Conservation (phyloP, 768 basidiomycete species). For the Suillus hirtellus region DNA sequence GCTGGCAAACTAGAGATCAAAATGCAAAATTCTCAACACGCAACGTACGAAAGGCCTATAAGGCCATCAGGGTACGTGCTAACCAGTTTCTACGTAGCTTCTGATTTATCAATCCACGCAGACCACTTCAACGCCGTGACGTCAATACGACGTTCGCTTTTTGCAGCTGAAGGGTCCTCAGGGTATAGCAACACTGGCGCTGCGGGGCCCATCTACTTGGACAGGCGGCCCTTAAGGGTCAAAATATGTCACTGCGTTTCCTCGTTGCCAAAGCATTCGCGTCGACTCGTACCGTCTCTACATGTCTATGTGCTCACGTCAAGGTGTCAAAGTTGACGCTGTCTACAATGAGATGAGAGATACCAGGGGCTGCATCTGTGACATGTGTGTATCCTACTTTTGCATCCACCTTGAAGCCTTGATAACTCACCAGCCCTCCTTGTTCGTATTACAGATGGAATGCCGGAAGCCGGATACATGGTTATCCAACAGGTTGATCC, state of each 20-base stretch:
- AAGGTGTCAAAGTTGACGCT: neutral
- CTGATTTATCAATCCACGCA: neutral
- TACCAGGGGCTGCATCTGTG: neutral
- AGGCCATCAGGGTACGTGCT: neutral
- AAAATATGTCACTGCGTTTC: neutral
- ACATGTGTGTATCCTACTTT: neutral
- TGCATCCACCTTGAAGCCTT: neutral
- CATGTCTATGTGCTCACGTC: slow-evolving; percentile 1
- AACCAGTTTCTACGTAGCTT: neutral
- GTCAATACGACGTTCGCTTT: neutral
- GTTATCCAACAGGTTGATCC: no score
- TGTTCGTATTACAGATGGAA: neutral
- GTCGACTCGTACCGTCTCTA: neutral
- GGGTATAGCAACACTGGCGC: neutral
- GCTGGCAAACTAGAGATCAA: neutral
- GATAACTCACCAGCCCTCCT: neutral
- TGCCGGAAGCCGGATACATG: neutral
- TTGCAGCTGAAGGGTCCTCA: neutral
- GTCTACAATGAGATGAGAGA: neutral
- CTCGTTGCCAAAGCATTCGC: neutral
- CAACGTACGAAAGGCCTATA: neutral
- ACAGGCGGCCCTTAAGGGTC: neutral
- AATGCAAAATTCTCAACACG: neutral
- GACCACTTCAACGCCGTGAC: neutral
- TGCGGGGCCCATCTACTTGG: no score